Evolutionary conservation across 2,329 filamentous ascomycete genomes (phyloP).

Genomic region (Xylariaceae sp.): DNA sequence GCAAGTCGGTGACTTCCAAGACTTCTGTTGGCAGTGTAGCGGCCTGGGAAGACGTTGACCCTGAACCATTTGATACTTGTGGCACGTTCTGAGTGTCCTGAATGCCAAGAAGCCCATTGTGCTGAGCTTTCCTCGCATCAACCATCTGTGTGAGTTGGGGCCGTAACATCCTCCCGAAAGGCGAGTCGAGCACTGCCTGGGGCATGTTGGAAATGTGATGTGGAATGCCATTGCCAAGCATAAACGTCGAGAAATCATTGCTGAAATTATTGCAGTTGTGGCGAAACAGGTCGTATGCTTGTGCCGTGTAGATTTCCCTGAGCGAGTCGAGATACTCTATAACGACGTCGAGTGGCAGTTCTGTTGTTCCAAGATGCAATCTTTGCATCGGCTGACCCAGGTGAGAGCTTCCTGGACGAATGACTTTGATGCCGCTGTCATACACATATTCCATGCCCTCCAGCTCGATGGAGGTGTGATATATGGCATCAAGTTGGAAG

Average conservation of each 20-base stretch:
- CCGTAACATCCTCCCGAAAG: conserved; percentile 82
- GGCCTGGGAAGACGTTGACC: conserved; percentile 6
- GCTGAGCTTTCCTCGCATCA: conserved; percentile 44
- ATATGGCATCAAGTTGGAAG: conserved; percentile 79
- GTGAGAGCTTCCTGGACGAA: conserved; percentile 77
- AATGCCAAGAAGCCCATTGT: conserved; percentile 51
- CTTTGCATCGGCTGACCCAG: conserved; percentile 79
- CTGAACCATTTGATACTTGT: conserved; percentile 21
- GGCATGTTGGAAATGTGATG: conserved; percentile 82
- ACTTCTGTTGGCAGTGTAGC: conserved; percentile 40
- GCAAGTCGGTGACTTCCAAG: conserved; percentile 54
- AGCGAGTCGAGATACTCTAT: conserved; percentile 84
- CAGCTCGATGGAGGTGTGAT: conserved; percentile 88
- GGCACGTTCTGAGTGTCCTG: conserved; percentile 44
- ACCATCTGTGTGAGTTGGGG: conserved; percentile 60
- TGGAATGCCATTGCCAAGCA: conserved; percentile 85
- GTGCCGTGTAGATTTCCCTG: conserved; percentile 72
- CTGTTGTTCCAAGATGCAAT: conserved; percentile 69
- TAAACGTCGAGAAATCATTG: conserved; percentile 85
- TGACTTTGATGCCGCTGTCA: conserved; percentile 80
- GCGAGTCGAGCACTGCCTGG: conserved; percentile 77
- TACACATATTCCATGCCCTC: conserved; percentile 86
- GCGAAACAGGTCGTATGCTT: conserved; percentile 83
- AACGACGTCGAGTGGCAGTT: conserved; percentile 75
- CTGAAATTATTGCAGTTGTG: conserved; percentile 99